phyloP scores from a whole-genome alignment of 495 filamentous ascomycete species.

The Daldinia childiae region DNA sequence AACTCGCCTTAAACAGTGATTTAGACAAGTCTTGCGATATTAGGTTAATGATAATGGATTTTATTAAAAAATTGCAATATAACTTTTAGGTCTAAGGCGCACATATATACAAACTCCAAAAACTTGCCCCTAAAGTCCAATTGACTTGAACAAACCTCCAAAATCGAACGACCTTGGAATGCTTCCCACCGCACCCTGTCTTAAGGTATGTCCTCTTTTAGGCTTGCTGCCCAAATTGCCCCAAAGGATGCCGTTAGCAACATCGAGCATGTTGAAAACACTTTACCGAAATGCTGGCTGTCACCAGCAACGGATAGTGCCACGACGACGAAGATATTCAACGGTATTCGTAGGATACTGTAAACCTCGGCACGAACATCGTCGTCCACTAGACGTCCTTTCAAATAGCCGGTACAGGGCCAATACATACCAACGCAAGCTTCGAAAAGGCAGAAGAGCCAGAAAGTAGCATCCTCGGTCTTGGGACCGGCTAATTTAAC shows the following conservation, averaged over 20 bases:
- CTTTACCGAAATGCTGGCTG: slow-evolving; percentile 45
- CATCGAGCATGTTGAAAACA: slow-evolving; percentile 52
- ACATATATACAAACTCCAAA: neutral
- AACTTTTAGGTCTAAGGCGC: neutral
- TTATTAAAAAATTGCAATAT: too few species aligned
- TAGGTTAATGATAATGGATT: too few species aligned
- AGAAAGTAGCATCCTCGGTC: slow-evolving; percentile 58
- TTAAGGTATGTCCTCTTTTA: slow-evolving; percentile 43
- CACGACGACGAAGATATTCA: slow-evolving; percentile 64
- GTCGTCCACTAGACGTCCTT: slow-evolving; percentile 60
- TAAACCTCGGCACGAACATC: slow-evolving; percentile 62
- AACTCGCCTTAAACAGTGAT: neutral
- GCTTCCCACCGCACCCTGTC: neutral
- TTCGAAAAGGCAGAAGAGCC: slow-evolving; percentile 64
- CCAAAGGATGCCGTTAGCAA: slow-evolving; percentile 48
- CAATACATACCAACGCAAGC: slow-evolving; percentile 64
- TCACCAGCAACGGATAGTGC: slow-evolving; percentile 57
- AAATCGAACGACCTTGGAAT: neutral
- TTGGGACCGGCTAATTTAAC: slow-evolving; percentile 51
- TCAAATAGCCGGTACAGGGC: slow-evolving; percentile 61
- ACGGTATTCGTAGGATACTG: slow-evolving; percentile 57
- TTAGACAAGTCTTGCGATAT: too few species aligned
- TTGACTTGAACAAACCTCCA: neutral
- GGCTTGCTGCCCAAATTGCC: slow-evolving; percentile 41
- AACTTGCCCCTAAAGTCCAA: neutral